Base-by-base conservation (phyloP, 2,329 filamentous ascomycete species). In the Aspergillus puulaauensis region DNA sequence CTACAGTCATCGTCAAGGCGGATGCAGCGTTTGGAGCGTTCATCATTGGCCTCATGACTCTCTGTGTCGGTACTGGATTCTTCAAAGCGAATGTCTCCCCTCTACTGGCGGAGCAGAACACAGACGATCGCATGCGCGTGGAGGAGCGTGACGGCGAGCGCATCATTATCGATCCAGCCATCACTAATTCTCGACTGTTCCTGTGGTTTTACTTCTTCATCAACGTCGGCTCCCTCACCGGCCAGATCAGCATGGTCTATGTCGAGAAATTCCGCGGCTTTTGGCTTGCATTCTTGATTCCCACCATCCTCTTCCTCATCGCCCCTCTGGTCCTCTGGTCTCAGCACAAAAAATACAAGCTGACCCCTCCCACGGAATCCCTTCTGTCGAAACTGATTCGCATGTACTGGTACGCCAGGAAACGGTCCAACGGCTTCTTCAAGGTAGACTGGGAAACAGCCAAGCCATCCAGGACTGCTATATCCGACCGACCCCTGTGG, bases 31-130 rank as follows among this genome's bases (percentile, higher is more conserved):
- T 90, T 46, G 87, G 79, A 1, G 86, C 83, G 52, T 89, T 91
- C 66, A 72, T 87, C 2, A 74, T 86, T 31, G 84, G 85, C 23
- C 80, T 90, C 63, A 73, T 90, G 45, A 82, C 91, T 68, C 83
- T 91, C 69, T 88, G 88, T n/a, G 73, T 90, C 31, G 90, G 90
- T 44, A 90, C 89, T 1, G 90, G 90, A 61, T 88, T 90, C 67
- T 91, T 93, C 83, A 93, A 93, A 79, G 69, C 87, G 62, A 93
- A 93, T 68, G 89, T 93, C 44, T 86, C 87, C 0, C 86, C 88
- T 0, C 77, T 90, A 17, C 83, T 91, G 56, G 87, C 87, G 19
- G 88, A 91, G 67, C 88, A 91, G 73, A 87, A 88, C 70, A 80
- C 79, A 35, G 82, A 85, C 57, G 81, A 78, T 4, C 82, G 79